phyloP scores from a whole-genome alignment of 495 filamentous ascomycete genomes.

The Aspergillus asperescens region DNA sequence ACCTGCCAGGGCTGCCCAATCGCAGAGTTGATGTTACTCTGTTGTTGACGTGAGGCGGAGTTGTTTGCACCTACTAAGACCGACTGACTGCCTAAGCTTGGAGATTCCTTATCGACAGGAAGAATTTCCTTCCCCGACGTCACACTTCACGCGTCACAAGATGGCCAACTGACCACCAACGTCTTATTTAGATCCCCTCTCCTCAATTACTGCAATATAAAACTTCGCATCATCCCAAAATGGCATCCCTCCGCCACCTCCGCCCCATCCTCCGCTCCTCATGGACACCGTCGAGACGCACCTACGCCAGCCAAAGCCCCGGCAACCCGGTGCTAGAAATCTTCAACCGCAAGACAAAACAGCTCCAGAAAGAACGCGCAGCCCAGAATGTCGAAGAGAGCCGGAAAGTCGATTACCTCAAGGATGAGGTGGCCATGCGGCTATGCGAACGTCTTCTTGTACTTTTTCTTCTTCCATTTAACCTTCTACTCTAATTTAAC shows the following conservation, averaged over 20 bases:
- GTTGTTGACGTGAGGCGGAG: not conserved
- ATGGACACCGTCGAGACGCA: constrained; percentile 28
- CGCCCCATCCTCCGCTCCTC: constrained; percentile 24
- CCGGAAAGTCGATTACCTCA: constrained; percentile 80
- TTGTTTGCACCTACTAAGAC: too few species aligned
- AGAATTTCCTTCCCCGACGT: constrained; percentile 8
- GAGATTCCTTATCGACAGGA: not conserved
- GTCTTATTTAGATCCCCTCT: too few species aligned
- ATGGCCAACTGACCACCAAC: not conserved
- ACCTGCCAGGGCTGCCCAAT: not conserved
- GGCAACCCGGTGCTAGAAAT: constrained; percentile 76
- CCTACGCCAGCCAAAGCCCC: constrained; percentile 70
- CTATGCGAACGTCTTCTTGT: constrained; percentile 85
- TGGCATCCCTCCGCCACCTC: constrained; percentile 14
- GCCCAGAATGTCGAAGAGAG: constrained; percentile 64
- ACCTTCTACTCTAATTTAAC: not conserved
- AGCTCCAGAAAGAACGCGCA: constrained; percentile 83
- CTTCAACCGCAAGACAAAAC: constrained; percentile 85
- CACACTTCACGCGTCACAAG: not conserved
- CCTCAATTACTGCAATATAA: not conserved
- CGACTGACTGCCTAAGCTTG: not conserved
- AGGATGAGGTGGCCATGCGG: constrained; percentile 81
- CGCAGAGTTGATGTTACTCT: not conserved
- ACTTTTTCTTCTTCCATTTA: constrained; percentile 12
- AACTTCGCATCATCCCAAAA: not conserved